Percentiles rank a stretch among this genome's conserved stretches.
These are phyloP conservation scores for Cadophora gregata DNA, from an alignment of 2,329 filamentous ascomycete species.

Conservation along the genomic window DNA sequence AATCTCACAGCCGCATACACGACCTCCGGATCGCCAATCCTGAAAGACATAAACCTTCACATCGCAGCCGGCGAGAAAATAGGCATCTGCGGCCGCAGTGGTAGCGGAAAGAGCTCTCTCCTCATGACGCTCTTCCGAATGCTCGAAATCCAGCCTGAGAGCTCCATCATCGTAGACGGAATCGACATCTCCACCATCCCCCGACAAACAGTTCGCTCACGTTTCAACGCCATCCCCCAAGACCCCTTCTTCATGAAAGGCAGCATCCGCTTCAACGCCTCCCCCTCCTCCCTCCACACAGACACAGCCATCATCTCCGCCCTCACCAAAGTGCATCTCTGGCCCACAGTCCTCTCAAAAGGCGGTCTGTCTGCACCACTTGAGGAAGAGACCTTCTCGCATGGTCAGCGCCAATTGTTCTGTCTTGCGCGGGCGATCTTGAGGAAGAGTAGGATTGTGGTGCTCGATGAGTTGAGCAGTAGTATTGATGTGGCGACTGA, in stretches of 20 bases:
- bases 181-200: conserved; percentile 53
- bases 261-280: conserved; percentile 55
- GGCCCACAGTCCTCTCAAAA: conserved; percentile 29
- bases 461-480: conserved; percentile 44
- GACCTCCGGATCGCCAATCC: conserved; percentile 26
- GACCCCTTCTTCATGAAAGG: conserved; percentile 57
- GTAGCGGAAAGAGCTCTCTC: conserved; percentile 52
- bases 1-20: conserved; percentile 44
- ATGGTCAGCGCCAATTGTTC: conserved; percentile 53
- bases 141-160: conserved; percentile 51
- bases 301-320: conserved; percentile 52
- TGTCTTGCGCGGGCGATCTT: conserved; percentile 54
- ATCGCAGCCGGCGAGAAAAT: conserved; percentile 58
- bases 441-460: conserved; percentile 44
- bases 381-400: conserved; percentile 66
- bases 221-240: conserved; percentile 51
- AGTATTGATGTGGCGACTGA: conserved; percentile 37
- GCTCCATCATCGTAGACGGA: conserved; percentile 53
- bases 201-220: conserved; percentile 51
- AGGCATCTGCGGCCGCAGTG: conserved; percentile 54
- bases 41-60: conserved; percentile 48
- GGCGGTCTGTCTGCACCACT: conserved; percentile 45
- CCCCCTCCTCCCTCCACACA: conserved; percentile 47
- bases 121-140: conserved; percentile 57
- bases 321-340: conserved; percentile 50